Base-by-base conservation (phyloP, 495 filamentous ascomycete species). In the Neurospora tetrasperma region DNA sequence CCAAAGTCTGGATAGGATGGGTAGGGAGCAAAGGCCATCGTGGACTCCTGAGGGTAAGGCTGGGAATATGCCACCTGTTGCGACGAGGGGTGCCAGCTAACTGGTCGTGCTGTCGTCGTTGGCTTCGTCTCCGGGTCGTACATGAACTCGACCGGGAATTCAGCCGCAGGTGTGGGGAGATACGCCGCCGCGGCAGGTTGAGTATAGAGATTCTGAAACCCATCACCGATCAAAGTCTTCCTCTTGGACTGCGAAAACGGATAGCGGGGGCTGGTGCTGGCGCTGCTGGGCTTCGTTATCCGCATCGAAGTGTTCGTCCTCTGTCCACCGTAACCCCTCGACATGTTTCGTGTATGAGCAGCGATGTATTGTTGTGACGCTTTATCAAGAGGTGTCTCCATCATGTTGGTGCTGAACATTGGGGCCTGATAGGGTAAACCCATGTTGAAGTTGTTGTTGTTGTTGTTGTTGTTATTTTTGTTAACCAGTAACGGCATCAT, bases 41-140 rank as follows among this genome's bases (percentile, higher is more conserved):
- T 54, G 35, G 79, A 76, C 66, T 82, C 82, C 23, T 72, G 71
- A 66, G 78, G 78, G 35, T 76, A 70, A 62, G 78, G 18, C 41
- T 72, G 59, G 41, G 75, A 76, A 59, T 78, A 75, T 74, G 77
- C 74, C 74, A 77, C 18, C 10, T 82, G 69, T 27, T 84, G 82
- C 20, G 85, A 83, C 23, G 83, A 83, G 14, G 91, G 89, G 79
- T 93, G 91, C 91, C 91, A 93, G 78, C 90, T 92, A 38, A 89
- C 86, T 27, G 91, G 91, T 16, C 91, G 80, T 66, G 73, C 78
- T 71, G 91, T 79, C 59, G 73, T 35, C 27, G 5, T 78, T 71
- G 76, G 80, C 69, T 75, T 79, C 73, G 74, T 78, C 59, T 79
- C 74, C n/a, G 74, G 75, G 39, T 81, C 78, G 71, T 81, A 73